Base-by-base conservation (phyloP, 2,329 filamentous ascomycete genomes). In the Penicillium rolfsii region DNA sequence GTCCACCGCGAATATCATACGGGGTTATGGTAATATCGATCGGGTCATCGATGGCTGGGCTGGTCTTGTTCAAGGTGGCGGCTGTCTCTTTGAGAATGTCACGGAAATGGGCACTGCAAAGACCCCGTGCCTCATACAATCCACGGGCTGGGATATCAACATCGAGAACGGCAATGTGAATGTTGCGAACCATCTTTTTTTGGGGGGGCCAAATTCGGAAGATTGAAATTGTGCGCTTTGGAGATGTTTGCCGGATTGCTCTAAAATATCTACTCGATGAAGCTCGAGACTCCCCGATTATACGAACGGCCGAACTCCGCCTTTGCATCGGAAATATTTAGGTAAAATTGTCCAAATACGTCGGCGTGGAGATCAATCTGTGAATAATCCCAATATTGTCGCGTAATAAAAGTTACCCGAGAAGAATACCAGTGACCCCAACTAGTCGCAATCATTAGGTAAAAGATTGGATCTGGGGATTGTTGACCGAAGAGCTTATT, bases 31-130 rank as follows among this genome's bases (percentile, higher is more conserved):
- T 64, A 41, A 70, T 61, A 43, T 66, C 60, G 36, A 70, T 52
- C 2, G 64, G 63, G 19, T 69, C 52, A 26, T 60, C 52, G 14
- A 61, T 56, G 7, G 50, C 53, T 46, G 62, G 59, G 16, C 55
- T 52, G 35, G 58, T 62, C 16, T 69, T 43, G 52, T 70, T 70
- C 38, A 70, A 41, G 28, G 59, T 62, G 3, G 65, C 52, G 9
- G 68, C 67, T n/a, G 68, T 69, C 38, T 70, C 65, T 38, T 63
- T 67, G 3, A 70, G 66, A 24, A 69, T 67, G 16, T 67, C 61
- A 57, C 68, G 66, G 50, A 70, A 70, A 52, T 70, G 67, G 0
- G 68, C 68, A 40, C 68, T 70, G 62, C 65, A 70, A 9, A 70
- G 66, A 3, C 68, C 68, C 12, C 67, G 63, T 2, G 68, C 66